These are phyloP conservation scores for Aegilops longissima DNA, from an alignment of 176 grass and related monocot species.

Conservation along the genomic window DNA sequence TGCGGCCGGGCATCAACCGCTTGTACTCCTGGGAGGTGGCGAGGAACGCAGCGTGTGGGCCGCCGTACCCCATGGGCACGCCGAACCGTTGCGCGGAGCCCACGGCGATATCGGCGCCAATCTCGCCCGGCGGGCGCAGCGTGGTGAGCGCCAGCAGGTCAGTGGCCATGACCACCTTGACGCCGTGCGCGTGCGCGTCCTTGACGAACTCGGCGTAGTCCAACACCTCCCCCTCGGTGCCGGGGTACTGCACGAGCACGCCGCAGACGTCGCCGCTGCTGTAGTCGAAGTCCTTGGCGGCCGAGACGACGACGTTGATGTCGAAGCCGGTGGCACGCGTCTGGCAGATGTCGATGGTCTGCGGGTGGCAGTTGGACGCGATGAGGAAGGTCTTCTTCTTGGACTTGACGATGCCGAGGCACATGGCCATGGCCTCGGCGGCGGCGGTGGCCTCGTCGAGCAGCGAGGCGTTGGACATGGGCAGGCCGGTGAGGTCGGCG, in stretches of 20 bases:
- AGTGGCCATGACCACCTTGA: constrained; percentile 96
- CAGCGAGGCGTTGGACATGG: constrained; percentile 97
- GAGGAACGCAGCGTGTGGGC: constrained; percentile 93
- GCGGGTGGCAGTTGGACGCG: constrained; percentile 91
- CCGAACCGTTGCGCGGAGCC: constrained; percentile 95
- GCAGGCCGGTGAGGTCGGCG: constrained; percentile 85
- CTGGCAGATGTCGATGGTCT: constrained; percentile 89
- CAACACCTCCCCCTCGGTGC: constrained; percentile 87
- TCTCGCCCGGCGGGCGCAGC: constrained; percentile 85
- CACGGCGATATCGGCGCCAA: constrained; percentile 89
- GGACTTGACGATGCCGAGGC: constrained; percentile 70
- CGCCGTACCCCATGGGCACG: constrained; percentile 98
- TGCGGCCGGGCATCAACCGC: constrained; percentile 88
- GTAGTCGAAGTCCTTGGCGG: constrained; percentile 85
- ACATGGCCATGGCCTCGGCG: constrained; percentile 99
- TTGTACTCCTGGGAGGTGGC: constrained; percentile 99
- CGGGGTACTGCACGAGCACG: constrained; percentile 89
- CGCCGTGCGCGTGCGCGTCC: constrained; percentile 79
- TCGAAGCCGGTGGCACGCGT: constrained; percentile 81
- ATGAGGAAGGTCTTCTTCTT: constrained; percentile 95
- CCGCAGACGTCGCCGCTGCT: constrained; percentile 83
- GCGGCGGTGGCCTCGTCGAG: constrained; percentile 99
- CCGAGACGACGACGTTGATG: constrained; percentile 70
- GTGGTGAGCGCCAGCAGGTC: constrained; percentile 85
- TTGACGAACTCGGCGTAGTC: constrained; percentile 85